Percentiles rank a stretch among this genome's conserved stretches.
Conservation (phyloP, 2,329 filamentous ascomycete genomes). For the Fusarium haematococcum region DNA sequence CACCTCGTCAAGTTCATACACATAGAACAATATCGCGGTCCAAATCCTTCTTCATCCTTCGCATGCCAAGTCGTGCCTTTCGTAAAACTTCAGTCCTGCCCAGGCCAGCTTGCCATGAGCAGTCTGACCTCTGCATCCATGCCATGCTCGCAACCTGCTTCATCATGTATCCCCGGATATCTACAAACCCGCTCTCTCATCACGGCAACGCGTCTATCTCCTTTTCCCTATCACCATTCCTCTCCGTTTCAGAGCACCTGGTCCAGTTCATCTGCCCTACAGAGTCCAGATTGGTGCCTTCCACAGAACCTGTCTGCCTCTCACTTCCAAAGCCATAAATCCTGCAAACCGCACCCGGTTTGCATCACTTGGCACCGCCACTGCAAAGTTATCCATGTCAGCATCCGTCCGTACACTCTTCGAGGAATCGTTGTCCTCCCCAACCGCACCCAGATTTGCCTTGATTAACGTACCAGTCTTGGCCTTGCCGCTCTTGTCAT, state of each 20-base stretch:
- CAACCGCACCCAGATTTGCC: constrained; percentile 27
- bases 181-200: constrained; percentile 5
- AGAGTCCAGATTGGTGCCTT: constrained; percentile 81
- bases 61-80: constrained; percentile 22
- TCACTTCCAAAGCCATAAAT: constrained; percentile 80
- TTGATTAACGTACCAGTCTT: constrained; percentile 60
- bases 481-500: constrained; percentile 58
- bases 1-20: constrained; percentile 23
- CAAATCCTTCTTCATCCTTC: constrained; percentile 30
- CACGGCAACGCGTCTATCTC: background rate
- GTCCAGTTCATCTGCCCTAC: constrained; percentile 11
- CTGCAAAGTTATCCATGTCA: constrained; percentile 55
- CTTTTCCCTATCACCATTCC: constrained; percentile 2
- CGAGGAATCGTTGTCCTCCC: constrained; percentile 45
- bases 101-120: constrained; percentile 22
- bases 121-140: background rate
- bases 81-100: constrained; percentile 21
- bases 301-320: constrained; percentile 78
- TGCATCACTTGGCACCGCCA: constrained; percentile 57
- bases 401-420: constrained; percentile 47
- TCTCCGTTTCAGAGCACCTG: background rate
- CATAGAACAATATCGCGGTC: constrained; percentile 33
- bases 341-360: constrained; percentile 78
- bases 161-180: constrained; percentile 12
- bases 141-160: background rate